Evolutionary conservation across 1,284 basidiomycete genomes (phyloP).

Genomic region (Leccinum insolens): DNA sequence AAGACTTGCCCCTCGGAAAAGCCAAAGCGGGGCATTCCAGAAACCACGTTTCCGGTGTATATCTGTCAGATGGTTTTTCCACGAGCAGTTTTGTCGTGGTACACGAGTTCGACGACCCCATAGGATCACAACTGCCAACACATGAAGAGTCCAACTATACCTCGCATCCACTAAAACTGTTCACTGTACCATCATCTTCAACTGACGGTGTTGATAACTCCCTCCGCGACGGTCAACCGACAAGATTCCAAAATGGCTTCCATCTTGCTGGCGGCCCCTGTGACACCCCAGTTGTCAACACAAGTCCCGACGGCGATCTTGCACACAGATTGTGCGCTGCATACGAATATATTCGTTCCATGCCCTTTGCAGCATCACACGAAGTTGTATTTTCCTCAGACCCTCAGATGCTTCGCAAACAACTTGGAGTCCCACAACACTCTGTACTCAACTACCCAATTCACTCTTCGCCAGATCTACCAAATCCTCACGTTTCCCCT

Average conservation of each 20-base stretch:
- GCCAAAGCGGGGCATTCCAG: constrained; percentile 5
- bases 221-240: constrained; percentile 2
- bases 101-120: constrained; percentile 30
- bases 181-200: constrained; percentile 3
- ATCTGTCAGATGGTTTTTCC: constrained; percentile 20
- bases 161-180: background rate
- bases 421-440: constrained; percentile 35
- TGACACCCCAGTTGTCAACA: background rate
- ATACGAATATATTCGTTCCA: constrained; percentile 28
- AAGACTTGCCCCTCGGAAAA: constrained; percentile 5
- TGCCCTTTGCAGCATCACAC: constrained; percentile 19
- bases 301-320: constrained; percentile 22
- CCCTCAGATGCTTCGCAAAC: constrained; percentile 30
- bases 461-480: constrained; percentile 22
- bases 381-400: constrained; percentile 24
- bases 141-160: constrained; percentile 2
- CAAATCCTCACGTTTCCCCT: constrained; percentile 27
- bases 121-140: background rate
- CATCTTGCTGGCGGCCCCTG: background rate
- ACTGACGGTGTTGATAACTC: background rate
- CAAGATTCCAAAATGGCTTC: constrained; percentile 3
- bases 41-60: constrained; percentile 24
- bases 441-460: constrained; percentile 30
- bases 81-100: constrained; percentile 22
- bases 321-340: constrained; percentile 24